These are phyloP conservation scores for Cutaneotrichosporon dermatis DNA, from an alignment of 1,284 basidiomycete species.

Conservation along the genomic window DNA sequence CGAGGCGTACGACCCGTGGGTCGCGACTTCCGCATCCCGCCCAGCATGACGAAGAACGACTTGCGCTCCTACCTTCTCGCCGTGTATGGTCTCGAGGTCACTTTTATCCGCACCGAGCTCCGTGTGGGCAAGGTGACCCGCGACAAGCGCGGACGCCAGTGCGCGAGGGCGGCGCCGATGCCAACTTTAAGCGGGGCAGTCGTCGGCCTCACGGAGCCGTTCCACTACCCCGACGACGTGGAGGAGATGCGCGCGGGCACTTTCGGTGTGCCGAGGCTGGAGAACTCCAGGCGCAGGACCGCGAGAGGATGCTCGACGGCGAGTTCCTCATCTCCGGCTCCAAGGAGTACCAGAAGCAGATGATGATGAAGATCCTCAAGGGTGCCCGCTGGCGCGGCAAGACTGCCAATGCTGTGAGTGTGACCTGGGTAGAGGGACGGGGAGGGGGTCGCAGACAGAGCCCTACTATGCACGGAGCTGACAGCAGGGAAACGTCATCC, in stretches of 20 bases:
- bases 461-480: not conserved
- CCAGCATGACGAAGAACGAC: slow-evolving; percentile 84
- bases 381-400: slow-evolving; percentile 41
- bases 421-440: not conserved
- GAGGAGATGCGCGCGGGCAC: slow-evolving; percentile 61
- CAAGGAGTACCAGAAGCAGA: slow-evolving; percentile 51
- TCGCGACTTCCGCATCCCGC: slow-evolving; percentile 82
- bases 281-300: slow-evolving; percentile 53
- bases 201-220: slow-evolving; percentile 80
- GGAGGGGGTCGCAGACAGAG: too few relatives aligned
- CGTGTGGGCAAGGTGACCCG: slow-evolving; percentile 62
- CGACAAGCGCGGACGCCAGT: slow-evolving; percentile 22
- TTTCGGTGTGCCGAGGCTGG: slow-evolving; percentile 24
- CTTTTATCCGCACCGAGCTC: slow-evolving; percentile 90
- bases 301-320: slow-evolving; percentile 60
- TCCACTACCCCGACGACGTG: slow-evolving; percentile 77
- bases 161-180: slow-evolving; percentile 44
- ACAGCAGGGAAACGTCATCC: slow-evolving; percentile 41
- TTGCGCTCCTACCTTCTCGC: slow-evolving; percentile 77
- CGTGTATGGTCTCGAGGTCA: slow-evolving; percentile 79
- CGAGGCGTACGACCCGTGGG: slow-evolving; percentile 83
- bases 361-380: slow-evolving; percentile 36
- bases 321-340: slow-evolving; percentile 56
- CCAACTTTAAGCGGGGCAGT: slow-evolving; percentile 82
- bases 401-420: slow-evolving; percentile 40